Evolutionary conservation across 352 stramenopile species (phyloP).

Genomic region (Phytophthora hibernalis): DNA sequence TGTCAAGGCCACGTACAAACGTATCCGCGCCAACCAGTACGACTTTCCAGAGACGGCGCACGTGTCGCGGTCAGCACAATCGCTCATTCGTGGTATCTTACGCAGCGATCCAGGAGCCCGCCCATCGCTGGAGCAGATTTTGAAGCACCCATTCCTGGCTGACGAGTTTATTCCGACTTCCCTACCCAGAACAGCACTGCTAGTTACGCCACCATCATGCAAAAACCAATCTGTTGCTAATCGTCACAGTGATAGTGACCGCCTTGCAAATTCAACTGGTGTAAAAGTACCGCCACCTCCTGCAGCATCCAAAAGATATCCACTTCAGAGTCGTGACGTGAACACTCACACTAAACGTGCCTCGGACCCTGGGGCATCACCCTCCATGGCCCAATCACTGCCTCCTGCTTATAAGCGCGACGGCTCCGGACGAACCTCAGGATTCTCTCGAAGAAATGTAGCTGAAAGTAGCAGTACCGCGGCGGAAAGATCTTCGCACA

Average conservation of each 20-base stretch:
- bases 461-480: constrained; percentile 13
- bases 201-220: constrained; percentile 75
- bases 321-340: constrained; percentile 45
- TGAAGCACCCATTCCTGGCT: constrained; percentile 79
- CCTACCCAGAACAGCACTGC: constrained; percentile 66
- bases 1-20: constrained; percentile 98
- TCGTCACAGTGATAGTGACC: constrained; percentile 35
- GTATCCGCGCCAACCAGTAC: constrained; percentile 97
- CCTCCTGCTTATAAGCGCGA: constrained; percentile 33
- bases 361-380: constrained; percentile 37
- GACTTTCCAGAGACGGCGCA: constrained; percentile 92
- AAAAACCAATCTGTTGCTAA: constrained; percentile 41
- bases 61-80: constrained; percentile 85
- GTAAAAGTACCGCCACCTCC: constrained; percentile 29
- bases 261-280: constrained; percentile 32
- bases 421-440: constrained; percentile 16
- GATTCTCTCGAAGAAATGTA: constrained; percentile 11
- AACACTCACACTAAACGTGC: constrained; percentile 37
- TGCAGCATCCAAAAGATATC: constrained; percentile 41
- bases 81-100: constrained; percentile 79
- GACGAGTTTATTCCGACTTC: constrained; percentile 63
- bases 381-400: constrained; percentile 21
- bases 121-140: constrained; percentile 79
- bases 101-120: constrained; percentile 70
- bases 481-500: constrained; percentile 4